phyloP scores from a whole-genome alignment of 2,329 filamentous ascomycete species.

The Fusarium incarnatum region DNA sequence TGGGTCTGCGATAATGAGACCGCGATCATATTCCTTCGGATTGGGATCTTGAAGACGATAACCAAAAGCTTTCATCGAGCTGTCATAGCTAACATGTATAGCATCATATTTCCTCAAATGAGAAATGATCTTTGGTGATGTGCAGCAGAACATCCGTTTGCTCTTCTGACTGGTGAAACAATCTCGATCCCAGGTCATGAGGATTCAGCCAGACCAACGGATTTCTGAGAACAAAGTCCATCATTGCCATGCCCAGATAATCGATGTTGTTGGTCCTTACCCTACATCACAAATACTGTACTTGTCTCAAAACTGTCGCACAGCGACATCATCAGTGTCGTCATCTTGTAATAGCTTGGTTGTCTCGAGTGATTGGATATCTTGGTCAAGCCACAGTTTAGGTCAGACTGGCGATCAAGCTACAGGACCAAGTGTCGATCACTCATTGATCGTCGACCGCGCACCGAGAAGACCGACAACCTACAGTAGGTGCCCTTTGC shows the following conservation, averaged over 20 bases:
- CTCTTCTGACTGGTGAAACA: background rate
- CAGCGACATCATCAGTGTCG: conserved; percentile 27
- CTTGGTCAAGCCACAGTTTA: conserved; percentile 24
- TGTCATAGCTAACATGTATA: background rate
- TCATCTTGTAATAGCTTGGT: conserved; percentile 24
- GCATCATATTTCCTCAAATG: background rate
- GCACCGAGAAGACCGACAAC: conserved; percentile 25
- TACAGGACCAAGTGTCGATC: conserved; percentile 28
- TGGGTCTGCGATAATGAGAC: background rate
- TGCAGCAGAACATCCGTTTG: background rate
- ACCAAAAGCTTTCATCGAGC: background rate
- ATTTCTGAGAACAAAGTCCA: conserved; percentile 3
- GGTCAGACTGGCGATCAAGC: conserved; percentile 26
- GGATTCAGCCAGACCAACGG: conserved; percentile 12
- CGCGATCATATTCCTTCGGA: background rate
- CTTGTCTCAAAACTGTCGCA: conserved; percentile 17
- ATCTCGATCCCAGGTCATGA: conserved; percentile 4
- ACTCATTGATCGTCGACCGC: conserved; percentile 22
- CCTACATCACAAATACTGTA: conserved; percentile 8
- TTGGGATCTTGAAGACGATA: background rate
- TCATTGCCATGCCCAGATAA: conserved; percentile 13
- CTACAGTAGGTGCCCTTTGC: conserved; percentile 1
- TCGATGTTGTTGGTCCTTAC: conserved; percentile 3
- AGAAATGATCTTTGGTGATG: conserved; percentile 17
- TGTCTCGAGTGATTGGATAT: conserved; percentile 21